A percentile compares a stretch with the other conserved stretches of the same genome.
phyloP scores from a whole-genome alignment of 2,329 filamentous ascomycete species.

The Fusarium sp. region DNA sequence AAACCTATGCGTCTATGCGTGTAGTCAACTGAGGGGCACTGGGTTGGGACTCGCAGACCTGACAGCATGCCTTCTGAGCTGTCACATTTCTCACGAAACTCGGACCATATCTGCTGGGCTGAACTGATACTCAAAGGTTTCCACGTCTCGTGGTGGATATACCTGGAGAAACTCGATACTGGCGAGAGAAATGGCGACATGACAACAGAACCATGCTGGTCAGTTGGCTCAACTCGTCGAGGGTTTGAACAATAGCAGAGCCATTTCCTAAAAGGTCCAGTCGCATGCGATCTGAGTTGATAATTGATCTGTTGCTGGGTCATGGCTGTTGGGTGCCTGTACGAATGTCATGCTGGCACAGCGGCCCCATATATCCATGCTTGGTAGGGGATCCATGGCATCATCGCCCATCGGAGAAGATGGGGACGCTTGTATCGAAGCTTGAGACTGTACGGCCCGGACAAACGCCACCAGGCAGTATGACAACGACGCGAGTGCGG shows the following conservation, averaged over 20 bases:
- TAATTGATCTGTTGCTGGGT: slow-evolving; percentile 6
- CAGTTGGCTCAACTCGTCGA: not conserved
- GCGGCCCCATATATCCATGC: slow-evolving; percentile 15
- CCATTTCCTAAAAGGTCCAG: slow-evolving; percentile 2
- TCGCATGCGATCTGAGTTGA: slow-evolving; percentile 2
- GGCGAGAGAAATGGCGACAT: slow-evolving; percentile 1
- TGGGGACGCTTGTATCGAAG: slow-evolving; percentile 33
- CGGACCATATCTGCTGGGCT: not conserved
- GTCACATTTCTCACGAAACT: slow-evolving; percentile 6
- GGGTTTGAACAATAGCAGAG: not conserved
- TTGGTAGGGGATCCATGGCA: slow-evolving; percentile 30
- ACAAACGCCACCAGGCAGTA: slow-evolving; percentile 25
- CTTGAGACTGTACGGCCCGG: slow-evolving; percentile 30
- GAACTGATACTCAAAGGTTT: not conserved
- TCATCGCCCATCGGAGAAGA: slow-evolving; percentile 30
- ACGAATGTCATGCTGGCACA: slow-evolving; percentile 17
- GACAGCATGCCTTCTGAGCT: not conserved
- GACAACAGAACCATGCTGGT: not conserved
- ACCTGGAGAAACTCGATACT: not conserved
- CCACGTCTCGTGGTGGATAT: not conserved
- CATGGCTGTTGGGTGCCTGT: slow-evolving; percentile 19
- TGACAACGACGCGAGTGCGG: slow-evolving; percentile 25
- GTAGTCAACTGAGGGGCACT: not conserved
- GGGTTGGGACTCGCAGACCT: not conserved
- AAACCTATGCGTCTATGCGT: not conserved